Percentiles rank a stretch among this genome's conserved stretches.
phyloP scores from a whole-genome alignment of 2,329 filamentous ascomycete species.

The Pseudovirgaria hyperparasitica region DNA sequence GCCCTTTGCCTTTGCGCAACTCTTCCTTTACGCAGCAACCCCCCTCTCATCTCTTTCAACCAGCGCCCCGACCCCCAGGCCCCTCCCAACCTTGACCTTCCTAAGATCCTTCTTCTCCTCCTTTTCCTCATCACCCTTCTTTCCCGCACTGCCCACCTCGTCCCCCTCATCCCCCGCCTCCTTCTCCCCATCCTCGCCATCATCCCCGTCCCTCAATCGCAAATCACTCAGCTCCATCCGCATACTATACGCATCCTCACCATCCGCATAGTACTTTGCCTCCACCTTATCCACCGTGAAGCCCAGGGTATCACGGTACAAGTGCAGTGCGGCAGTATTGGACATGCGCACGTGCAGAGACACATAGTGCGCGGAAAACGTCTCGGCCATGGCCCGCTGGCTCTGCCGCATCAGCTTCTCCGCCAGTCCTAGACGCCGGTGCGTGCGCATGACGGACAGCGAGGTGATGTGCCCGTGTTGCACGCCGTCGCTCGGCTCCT shows the following conservation, averaged over 20 bases:
- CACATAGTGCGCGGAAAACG: conserved; percentile 82
- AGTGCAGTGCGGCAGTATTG: conserved; percentile 78
- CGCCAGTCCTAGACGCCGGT: conserved; percentile 78
- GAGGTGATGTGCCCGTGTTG: conserved; percentile 95
- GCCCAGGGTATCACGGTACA: conserved; percentile 85
- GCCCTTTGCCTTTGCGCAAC: too few species aligned
- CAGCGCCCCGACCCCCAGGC: conserved; percentile 62
- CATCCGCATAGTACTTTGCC: conserved; percentile 89
- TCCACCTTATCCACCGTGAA: conserved; percentile 83
- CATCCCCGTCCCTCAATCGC: conserved; percentile 34
- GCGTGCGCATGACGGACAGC: conserved; percentile 90
- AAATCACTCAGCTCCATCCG: conserved; percentile 61
- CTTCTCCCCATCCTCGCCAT: conserved; percentile 26
- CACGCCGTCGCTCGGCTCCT: conserved; percentile 82
- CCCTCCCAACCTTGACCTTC: conserved; percentile 70
- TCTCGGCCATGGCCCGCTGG: conserved; percentile 94
- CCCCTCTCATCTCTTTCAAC: conserved; percentile 61
- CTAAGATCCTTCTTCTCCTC: conserved; percentile 35
- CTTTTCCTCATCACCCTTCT: conserved; percentile 21
- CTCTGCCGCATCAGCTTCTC: conserved; percentile 97
- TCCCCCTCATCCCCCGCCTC: conserved; percentile 25
- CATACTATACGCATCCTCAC: conserved; percentile 94
- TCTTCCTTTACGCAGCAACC: conserved; percentile 8
- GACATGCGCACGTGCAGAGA: conserved; percentile 90
- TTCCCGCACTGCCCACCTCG: conserved; percentile 20